Evolutionary conservation across 768 basidiomycete species (phyloP), one percentile per base, ranked within the genome.

Genomic region (Heimioporus sp.): DNA sequence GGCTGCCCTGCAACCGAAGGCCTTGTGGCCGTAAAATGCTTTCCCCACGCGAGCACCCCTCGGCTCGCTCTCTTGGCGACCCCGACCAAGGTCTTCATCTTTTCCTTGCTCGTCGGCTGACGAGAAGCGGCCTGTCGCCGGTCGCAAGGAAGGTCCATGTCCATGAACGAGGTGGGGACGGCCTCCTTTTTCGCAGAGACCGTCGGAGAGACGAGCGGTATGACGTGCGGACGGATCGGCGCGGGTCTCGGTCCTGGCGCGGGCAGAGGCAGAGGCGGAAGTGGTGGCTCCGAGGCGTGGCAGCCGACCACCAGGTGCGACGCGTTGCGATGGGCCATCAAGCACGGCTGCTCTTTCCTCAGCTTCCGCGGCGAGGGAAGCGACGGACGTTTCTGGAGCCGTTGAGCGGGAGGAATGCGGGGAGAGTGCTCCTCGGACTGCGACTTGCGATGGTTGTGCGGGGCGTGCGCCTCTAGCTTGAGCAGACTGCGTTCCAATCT

Each of bases 401-500:
- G 16, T n/a, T 52, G 37, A 31, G 28, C 15, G 34, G 42, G 43
- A 39, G 42, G 43, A 39, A 38, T 47, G 44, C 48, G 19, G 10
- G 35, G 51, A n/a, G 52, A 15, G 32, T 35, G 50, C 15, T 39
- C 54, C 13, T 57, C 61, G 15, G 56, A 60, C 17, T 40, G 60
- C 34, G 58, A 65, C 49, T 64, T 57, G 52, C 55, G 56, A 30
- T 62, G 60, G 30, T 59, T 61, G 11, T n/a, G 2, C 20, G 71
- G 68, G 2, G 59, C 65, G 35, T 70, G 61, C 24, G 62, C 54
- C 49, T 68, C 65, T 36, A 72, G 60, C 42, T 68, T 72, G 19
- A 59, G 50, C 40, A 73, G 48, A 56, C 73, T 74, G 32, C 40
- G 46, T 43, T 73, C 67, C 20, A 72, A 57, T 51, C 67, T 68